Conservation (phyloP, 257 asterid species). For the Agastache rugosa region DNA sequence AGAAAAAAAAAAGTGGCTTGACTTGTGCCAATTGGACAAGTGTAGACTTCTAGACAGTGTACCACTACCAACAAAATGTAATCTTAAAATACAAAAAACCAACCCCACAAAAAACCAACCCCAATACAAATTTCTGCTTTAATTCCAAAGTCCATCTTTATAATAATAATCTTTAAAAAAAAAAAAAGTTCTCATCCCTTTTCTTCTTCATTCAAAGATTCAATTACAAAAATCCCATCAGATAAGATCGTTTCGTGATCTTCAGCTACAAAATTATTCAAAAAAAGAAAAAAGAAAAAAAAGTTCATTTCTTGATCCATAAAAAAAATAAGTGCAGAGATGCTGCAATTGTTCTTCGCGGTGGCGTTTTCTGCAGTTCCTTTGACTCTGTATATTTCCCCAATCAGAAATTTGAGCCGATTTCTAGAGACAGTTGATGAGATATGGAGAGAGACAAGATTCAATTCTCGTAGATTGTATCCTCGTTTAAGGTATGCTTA, state of each 20-base stretch:
- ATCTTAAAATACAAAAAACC: not conserved
- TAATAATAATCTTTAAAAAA: not conserved
- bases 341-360: constrained; percentile 68
- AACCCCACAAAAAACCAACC: not conserved
- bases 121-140: not conserved
- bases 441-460: constrained; percentile 64
- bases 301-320: not conserved
- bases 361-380: constrained; percentile 87
- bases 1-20: not conserved
- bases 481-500: constrained; percentile 72
- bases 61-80: not conserved
- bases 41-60: not conserved
- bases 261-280: not conserved
- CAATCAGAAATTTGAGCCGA: constrained; percentile 67
- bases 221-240: not conserved
- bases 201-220: not conserved
- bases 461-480: constrained; percentile 52
- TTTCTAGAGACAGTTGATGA: constrained; percentile 66
- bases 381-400: constrained; percentile 76
- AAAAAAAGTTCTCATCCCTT: constrained; percentile 6
- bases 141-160: constrained; percentile 2
- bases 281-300: too few species aligned
- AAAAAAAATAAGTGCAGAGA: constrained; percentile 31
- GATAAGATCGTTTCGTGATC: not conserved
- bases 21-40: not conserved